These are phyloP conservation scores for Tephrocybe sp. DNA, from an alignment of 768 basidiomycete genomes.

Conservation along the genomic window DNA sequence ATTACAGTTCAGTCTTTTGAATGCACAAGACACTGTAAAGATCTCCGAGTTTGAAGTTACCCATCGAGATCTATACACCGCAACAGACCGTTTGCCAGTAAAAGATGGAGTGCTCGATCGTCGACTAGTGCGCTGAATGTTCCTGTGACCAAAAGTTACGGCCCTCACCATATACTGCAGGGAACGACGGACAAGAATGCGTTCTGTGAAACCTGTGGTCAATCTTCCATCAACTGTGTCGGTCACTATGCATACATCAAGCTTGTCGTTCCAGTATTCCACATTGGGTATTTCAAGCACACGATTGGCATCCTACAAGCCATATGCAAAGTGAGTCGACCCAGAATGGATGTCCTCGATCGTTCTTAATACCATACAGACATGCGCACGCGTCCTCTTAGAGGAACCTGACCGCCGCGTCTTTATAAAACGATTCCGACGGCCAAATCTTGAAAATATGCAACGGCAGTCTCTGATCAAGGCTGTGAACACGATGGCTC, in stretches of 20 bases:
- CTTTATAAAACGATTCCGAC: conserved; percentile 88
- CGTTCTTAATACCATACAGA: conserved; percentile 39
- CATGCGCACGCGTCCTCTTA: conserved; percentile 89
- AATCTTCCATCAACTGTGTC: conserved; percentile 90
- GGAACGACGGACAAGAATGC: conserved; percentile 93
- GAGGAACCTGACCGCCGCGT: conserved; percentile 83
- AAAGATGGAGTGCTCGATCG: conserved; percentile 92
- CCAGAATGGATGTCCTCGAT: background rate
- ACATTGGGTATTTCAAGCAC: conserved; percentile 98
- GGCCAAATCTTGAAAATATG: conserved; percentile 89
- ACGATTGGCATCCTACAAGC: conserved; percentile 91
- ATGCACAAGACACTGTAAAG: conserved; percentile 93
- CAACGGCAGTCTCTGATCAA: conserved; percentile 83
- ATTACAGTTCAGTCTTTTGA: conserved; percentile 93
- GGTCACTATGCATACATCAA: conserved; percentile 99
- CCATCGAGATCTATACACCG: conserved; percentile 87
- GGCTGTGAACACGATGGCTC: conserved; percentile 80
- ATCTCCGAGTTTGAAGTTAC: conserved; percentile 97
- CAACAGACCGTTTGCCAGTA: conserved; percentile 80
- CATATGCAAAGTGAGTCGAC: conserved; percentile 83
- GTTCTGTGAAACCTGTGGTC: conserved; percentile 94
- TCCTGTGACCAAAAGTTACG: background rate
- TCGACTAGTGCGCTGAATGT: conserved; percentile 62
- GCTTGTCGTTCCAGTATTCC: conserved; percentile 93
- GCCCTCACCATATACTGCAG: conserved; percentile 37